Percentiles rank a stretch among this genome's conserved stretches.
These are phyloP conservation scores for Kodamaea hsintzibuensis DNA, from an alignment of 805 yeast species.

Conservation along the genomic window DNA sequence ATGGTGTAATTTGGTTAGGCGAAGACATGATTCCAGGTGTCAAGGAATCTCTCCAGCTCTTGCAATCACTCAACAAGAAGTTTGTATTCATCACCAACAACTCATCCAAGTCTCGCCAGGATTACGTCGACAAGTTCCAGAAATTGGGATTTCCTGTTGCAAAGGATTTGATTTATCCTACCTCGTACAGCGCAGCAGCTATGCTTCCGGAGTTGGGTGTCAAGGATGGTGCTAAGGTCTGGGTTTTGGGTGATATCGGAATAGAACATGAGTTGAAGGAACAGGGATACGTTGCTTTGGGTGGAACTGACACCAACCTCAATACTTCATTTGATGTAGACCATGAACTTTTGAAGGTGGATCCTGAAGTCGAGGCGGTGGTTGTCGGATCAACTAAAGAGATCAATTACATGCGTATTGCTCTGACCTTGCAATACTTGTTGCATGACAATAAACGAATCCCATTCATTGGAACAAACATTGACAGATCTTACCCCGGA, in stretches of 20 bases:
- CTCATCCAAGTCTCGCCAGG: slow-evolving; percentile 35
- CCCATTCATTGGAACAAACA: slow-evolving; percentile 42
- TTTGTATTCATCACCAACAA: slow-evolving; percentile 41
- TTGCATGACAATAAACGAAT: slow-evolving; percentile 29
- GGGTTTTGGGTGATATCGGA: slow-evolving; percentile 44
- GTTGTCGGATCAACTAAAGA: slow-evolving; percentile 41
- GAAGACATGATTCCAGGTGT: slow-evolving; percentile 36
- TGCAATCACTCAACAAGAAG: slow-evolving; percentile 25
- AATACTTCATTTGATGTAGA: slow-evolving; percentile 26
- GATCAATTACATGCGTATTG: slow-evolving; percentile 37
- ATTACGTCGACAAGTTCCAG: slow-evolving; percentile 33
- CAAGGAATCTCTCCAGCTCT: slow-evolving; percentile 22
- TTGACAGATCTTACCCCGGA: slow-evolving; percentile 43
- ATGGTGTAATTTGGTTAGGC: slow-evolving; percentile 45
- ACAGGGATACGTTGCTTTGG: slow-evolving; percentile 34
- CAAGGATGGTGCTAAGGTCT: slow-evolving; percentile 32
- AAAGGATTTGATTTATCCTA: slow-evolving; percentile 34
- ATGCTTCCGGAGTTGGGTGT: slow-evolving; percentile 19
- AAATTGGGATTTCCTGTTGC: slow-evolving; percentile 30
- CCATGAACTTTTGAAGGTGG: slow-evolving; percentile 30
- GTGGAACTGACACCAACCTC: slow-evolving; percentile 34
- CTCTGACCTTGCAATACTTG: slow-evolving; percentile 39
- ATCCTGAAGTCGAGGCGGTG: slow-evolving; percentile 41
- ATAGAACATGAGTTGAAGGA: slow-evolving; percentile 36
- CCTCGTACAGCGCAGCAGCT: slow-evolving; percentile 39